Evolutionary conservation across 768 basidiomycete species (phyloP), one percentile per base, ranked within the genome.

Genomic region (Lactarius quietus): DNA sequence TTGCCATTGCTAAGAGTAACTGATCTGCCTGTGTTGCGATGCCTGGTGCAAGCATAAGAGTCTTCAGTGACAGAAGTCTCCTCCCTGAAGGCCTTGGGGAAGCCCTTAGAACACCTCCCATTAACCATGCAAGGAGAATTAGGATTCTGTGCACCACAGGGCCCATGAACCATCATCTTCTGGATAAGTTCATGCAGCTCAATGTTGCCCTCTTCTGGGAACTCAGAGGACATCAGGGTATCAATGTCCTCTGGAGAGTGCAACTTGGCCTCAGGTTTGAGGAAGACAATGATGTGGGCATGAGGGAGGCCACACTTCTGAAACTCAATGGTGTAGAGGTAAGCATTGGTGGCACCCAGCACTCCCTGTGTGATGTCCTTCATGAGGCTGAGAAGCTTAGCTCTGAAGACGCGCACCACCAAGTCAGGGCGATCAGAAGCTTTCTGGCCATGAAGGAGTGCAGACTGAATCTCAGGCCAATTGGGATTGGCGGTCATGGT

Each of bases 231-330:
- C 43, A 84, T 78, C 36, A 75, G 57, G 20, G 69, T 64, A 67
- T 85, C 78, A 8, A 86, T 71, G 23, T 76, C 73, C 8, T 71
- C 73, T 6, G 79, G 72, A 15, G 72, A 75, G 0, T 28, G 33
- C 2, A 84, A 71, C 62, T 80, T 81, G 62, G 72, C 41, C 0
- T 57, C 58, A 0, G 74, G 53, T 0, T 74, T 38, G 1, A 86
- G 70, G 64, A 81, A 80, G 52, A 86, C 72, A 1, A 86, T 68
- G 12, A 80, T 66, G 70, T 87, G 85, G 69, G 81, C 79, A 66
- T 86, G 83, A 29, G 84, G 84, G 0, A 86, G 78, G 0, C 83
- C 82, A 0, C 80, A 71, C 64, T 86, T 86, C 69, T 86, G 84
- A 69, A 84, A 86, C 65, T 87, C 82, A 59, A 84, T 83, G 12